These are phyloP conservation scores for Lentinula edodes DNA, from an alignment of 768 basidiomycete genomes.

Conservation along the genomic window DNA sequence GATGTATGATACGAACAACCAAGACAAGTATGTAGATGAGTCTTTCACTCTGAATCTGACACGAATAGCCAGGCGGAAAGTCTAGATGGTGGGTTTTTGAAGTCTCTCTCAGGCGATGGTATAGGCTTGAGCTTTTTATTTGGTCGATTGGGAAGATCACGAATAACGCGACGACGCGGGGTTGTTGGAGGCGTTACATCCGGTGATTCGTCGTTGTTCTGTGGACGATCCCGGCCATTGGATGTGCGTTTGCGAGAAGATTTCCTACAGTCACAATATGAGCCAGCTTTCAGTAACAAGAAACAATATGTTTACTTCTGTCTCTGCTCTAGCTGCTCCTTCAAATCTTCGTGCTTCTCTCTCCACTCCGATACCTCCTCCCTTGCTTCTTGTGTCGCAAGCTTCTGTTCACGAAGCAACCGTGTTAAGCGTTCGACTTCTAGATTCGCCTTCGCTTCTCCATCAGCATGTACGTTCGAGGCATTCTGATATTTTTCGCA, in stretches of 20 bases:
- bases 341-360: background rate
- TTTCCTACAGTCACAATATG: background rate
- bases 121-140: background rate
- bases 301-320: background rate
- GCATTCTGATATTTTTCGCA: conserved; percentile 35
- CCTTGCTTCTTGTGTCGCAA: background rate
- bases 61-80: background rate
- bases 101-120: background rate
- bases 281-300: background rate
- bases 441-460: conserved; percentile 17
- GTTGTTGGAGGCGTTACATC: background rate
- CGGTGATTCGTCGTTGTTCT: background rate
- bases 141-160: conserved; percentile 1
- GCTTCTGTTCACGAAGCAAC: background rate
- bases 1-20: no score
- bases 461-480: conserved; percentile 24
- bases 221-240: background rate
- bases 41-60: background rate
- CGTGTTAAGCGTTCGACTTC: conserved; percentile 2
- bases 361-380: background rate
- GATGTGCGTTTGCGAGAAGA: background rate
- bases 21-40: no score
- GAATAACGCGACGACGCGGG: conserved; percentile 5
- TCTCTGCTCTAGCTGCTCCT: background rate
- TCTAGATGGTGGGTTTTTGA: no score